These are phyloP conservation scores for Penicillium macrosclerotiorum DNA, from an alignment of 495 filamentous ascomycete species.

Conservation along the genomic window DNA sequence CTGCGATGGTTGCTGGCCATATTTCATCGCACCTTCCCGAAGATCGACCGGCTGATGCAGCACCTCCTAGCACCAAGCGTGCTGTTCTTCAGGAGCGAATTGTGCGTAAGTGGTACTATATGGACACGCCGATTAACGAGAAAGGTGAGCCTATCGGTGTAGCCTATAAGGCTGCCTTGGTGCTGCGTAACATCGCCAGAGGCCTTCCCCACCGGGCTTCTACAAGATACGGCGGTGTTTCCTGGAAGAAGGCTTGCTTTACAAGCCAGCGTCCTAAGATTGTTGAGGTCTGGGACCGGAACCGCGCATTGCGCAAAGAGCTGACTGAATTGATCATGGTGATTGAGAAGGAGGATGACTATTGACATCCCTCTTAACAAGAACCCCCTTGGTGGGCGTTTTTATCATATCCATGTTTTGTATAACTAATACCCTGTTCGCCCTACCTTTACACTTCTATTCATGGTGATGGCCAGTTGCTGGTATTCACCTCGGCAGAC, in stretches of 20 bases:
- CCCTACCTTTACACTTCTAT: constrained; percentile 2
- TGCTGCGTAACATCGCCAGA: constrained; percentile 84
- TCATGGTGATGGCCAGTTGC: too few relatives aligned
- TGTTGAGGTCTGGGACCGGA: constrained; percentile 43
- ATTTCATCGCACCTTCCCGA: constrained; percentile 52
- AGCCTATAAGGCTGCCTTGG: constrained; percentile 77
- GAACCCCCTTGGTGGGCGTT: too few relatives aligned
- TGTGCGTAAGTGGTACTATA: constrained; percentile 45
- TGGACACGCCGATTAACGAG: constrained; percentile 78
- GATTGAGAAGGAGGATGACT: constrained; percentile 43
- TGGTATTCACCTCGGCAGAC: too few relatives aligned
- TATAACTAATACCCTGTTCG: constrained; percentile 26
- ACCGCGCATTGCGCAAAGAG: constrained; percentile 42
- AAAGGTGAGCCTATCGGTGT: constrained; percentile 77
- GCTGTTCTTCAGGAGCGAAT: constrained; percentile 41
- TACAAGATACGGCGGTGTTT: constrained; percentile 29
- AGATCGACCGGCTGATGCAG: constrained; percentile 48
- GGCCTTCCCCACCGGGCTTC: constrained; percentile 55
- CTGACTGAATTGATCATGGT: constrained; percentile 47
- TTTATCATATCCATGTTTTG: constrained; percentile 20
- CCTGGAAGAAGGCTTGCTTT: constrained; percentile 45
- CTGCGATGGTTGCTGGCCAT: constrained; percentile 43
- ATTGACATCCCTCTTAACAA: constrained; percentile 21
- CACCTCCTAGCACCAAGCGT: constrained; percentile 40
- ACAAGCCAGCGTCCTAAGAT: constrained; percentile 42